These are phyloP conservation scores for Dioscorea alata DNA, from an alignment of 106 monocot genomes.

Conservation along the genomic window DNA sequence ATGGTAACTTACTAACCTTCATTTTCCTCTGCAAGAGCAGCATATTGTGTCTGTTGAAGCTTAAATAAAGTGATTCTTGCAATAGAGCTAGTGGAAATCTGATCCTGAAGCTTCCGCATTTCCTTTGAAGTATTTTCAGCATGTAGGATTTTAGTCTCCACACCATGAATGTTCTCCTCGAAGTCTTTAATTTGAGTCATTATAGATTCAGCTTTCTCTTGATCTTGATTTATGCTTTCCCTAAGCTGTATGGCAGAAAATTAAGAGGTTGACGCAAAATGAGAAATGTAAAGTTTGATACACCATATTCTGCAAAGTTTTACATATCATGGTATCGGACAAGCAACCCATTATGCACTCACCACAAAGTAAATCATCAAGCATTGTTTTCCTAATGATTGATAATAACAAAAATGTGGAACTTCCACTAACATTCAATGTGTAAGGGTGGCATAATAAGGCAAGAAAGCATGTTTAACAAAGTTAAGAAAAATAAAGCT, in stretches of 20 bases:
- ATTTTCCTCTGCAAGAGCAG: slow-evolving; percentile 93
- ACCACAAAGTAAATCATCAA: too few relatives aligned
- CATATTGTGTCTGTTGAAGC: slow-evolving; percentile 87
- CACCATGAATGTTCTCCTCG: slow-evolving; percentile 52
- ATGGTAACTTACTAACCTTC: slow-evolving; percentile 50
- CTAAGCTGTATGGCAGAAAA: slow-evolving; percentile 44
- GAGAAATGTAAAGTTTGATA: too few relatives aligned
- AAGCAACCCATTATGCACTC: too few relatives aligned
- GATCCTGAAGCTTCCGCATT: slow-evolving; percentile 68
- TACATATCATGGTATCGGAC: too few relatives aligned
- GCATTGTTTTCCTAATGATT: too few relatives aligned
- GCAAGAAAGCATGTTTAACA: too few relatives aligned
- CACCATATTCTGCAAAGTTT: too few relatives aligned
- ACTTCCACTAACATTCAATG: too few relatives aligned
- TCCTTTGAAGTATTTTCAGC: slow-evolving; percentile 72
- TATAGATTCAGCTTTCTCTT: slow-evolving; percentile 69
- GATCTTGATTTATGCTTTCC: slow-evolving; percentile 80
- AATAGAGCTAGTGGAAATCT: slow-evolving; percentile 64
- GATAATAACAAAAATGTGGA: too few relatives aligned
- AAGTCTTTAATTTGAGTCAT: slow-evolving; percentile 82
- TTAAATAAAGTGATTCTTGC: slow-evolving; percentile 80
- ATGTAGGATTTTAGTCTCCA: slow-evolving; percentile 55
- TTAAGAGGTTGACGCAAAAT: too few relatives aligned
- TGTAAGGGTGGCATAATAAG: too few relatives aligned
- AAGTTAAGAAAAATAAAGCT: too few relatives aligned